Evolutionary conservation across 2,329 filamentous ascomycete species (phyloP).

Genomic region (Microthyrium microscopicum): DNA sequence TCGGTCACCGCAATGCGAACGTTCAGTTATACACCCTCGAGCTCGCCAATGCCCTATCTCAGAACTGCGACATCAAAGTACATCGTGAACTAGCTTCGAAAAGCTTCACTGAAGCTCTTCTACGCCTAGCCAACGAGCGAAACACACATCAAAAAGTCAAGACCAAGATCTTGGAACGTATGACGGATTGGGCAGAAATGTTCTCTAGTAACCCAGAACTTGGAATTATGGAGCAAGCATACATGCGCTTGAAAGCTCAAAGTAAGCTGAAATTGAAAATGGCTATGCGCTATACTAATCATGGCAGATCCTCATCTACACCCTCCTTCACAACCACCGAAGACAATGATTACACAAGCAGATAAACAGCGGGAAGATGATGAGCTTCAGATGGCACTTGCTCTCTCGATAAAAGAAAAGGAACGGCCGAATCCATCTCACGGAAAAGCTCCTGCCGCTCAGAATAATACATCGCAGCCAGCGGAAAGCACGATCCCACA

Average conservation of each 20-base stretch:
- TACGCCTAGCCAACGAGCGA: conserved; percentile 80
- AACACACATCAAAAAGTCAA: conserved; percentile 96
- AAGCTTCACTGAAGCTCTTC: conserved; percentile 83
- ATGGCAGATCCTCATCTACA: conserved; percentile 68
- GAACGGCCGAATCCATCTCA: conserved; percentile 27
- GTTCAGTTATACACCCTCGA: conserved; percentile 91
- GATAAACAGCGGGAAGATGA: conserved; percentile 95
- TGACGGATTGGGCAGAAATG: conserved; percentile 94
- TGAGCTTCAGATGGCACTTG: conserved; percentile 89
- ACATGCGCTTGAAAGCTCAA: conserved; percentile 63
- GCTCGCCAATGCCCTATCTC: conserved; percentile 77
- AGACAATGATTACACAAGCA: conserved; percentile 74
- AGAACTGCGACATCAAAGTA: conserved; percentile 76
- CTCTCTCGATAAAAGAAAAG: conserved; percentile 83
- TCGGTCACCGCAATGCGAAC: conserved; percentile 88
- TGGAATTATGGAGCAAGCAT: conserved; percentile 94
- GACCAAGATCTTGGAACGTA: conserved; percentile 88
- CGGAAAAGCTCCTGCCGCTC: conserved; percentile 17
- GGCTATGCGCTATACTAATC: conserved; percentile 14
- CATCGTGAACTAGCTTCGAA: conserved; percentile 82
- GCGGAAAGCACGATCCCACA: conserved; percentile 30
- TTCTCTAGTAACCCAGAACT: conserved; percentile 78
- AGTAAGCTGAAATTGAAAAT: conserved; percentile 25
- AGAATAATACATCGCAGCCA: conserved; percentile 10
- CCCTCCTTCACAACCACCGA: conserved; percentile 80